Base-by-base conservation (phyloP, 2,329 filamentous ascomycete genomes). In the Xylariaceae sp. region DNA sequence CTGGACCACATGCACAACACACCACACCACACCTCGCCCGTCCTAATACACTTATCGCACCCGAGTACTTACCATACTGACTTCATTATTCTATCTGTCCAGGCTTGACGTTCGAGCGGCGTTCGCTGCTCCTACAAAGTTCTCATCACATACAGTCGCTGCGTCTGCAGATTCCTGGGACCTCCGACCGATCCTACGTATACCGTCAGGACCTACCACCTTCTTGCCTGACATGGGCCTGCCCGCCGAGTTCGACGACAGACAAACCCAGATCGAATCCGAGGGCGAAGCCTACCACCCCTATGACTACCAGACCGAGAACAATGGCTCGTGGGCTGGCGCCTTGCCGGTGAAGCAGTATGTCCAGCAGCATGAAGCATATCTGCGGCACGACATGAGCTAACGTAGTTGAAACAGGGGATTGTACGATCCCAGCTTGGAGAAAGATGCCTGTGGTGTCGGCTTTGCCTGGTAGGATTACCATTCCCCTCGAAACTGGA, bases 371-470 rank as follows among this genome's bases (percentile, higher is more conserved):
- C 24, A 7, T 12, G 12, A 5, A 14, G 15, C 12, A 13, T 22
- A 9, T 15, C 14, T 30, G 10, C 12, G 19, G 7, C 10, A n/a
- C 13, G 18, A 12, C 17, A 13, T 18, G 17, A 29, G 33, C 46
- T 52, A 31, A 54, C 38, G 5, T 24, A 15, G 19, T 19, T 24
- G 12, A 35, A n/a, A 29, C 35, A 73, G 70, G 58, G 92, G 90
- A 73, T 78, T 98, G 32, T 98, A 98, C 60, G 89, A 96, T 67
- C 92, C 92, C 44, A 79, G 81, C 60, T 78, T 93, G 46, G 92
- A 96, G 68, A 96, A 96, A 65, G 92, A 98, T 89, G 89, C 92
- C 50, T 98, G 92, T 59, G 92, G 92, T 84, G 92, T 98, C 56
- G 92, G 92, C 61, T 98, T 98, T 65, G 87, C 90, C 64, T 94